Percentiles rank a stretch among this genome's conserved stretches.
Conservation (phyloP, 305 asterid species). For the Ajuga reptans region DNA sequence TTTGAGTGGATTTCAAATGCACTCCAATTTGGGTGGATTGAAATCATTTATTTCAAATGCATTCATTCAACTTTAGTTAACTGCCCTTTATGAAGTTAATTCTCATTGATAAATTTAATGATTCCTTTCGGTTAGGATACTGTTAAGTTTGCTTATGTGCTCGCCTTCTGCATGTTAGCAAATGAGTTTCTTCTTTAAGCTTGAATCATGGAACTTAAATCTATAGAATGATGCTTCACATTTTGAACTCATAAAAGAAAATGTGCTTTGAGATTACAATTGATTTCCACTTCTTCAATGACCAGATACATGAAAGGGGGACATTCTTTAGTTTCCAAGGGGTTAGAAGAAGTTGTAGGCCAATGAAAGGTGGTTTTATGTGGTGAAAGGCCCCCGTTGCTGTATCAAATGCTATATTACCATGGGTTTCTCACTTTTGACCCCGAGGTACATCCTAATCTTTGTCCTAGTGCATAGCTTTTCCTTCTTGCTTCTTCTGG, state of each 20-base stretch:
- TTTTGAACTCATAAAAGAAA: neutral
- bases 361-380: slow-evolving; percentile 8
- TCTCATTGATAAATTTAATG: neutral
- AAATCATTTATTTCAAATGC: too few relatives aligned
- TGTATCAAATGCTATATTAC: slow-evolving; percentile 9
- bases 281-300: slow-evolving; percentile 9
- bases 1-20: too few relatives aligned
- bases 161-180: neutral
- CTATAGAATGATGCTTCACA: neutral
- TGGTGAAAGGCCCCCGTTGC: slow-evolving; percentile 10
- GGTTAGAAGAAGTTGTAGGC: slow-evolving; percentile 4
- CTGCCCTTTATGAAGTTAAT: neutral
- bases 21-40: too few relatives aligned
- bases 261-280: neutral
- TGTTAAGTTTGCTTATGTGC: neutral
- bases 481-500: too few relatives aligned
- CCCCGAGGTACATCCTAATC: slow-evolving; percentile 19
- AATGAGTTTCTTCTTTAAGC: slow-evolving; percentile 12
- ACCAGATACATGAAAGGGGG: slow-evolving; percentile 25
- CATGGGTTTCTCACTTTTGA: slow-evolving; percentile 5
- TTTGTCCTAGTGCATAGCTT: neutral
- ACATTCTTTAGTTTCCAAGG: slow-evolving; percentile 13
- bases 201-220: neutral
- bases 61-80: neutral
- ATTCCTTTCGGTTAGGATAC: neutral